Evolutionary conservation across 345 rosid genomes (phyloP), one percentile per base, ranked within the genome.

Genomic region (Brassica cretica): DNA sequence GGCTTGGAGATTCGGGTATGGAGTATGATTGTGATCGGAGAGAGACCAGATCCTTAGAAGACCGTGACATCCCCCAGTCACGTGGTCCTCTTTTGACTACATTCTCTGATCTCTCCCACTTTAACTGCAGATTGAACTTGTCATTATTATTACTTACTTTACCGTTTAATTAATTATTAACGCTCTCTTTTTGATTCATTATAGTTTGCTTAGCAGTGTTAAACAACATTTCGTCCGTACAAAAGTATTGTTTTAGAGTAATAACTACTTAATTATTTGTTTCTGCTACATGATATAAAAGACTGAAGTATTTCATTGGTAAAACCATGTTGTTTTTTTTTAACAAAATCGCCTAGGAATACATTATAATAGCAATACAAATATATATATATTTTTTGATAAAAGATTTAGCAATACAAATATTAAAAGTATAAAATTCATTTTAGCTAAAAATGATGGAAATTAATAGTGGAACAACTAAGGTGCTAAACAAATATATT

Each of bases 71-170:
- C 64, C 68, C 60, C 70, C 72, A 75, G 64, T 80, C 80, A 76
- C 80, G 77, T 80, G 80, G 76, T 33, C 76, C 80, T 75, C 76
- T 75, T 80, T 80, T 80, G 83, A 80, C 83, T 74, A 74, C 66
- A 14, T 29, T 71, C 70, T n/a, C 80, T 33, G 56, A 49, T 49
- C 74, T 33, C 49, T 21, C 32, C 18, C 16, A 59, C 67, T 71
- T 77, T 71, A 71, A 71, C 66, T 70, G 80, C 59, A 77, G 46
- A 59, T 71, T 59, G 73, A 66, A 78, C 76, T 71, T 66, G 64
- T 68, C 70, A 60, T 51, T 72, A 66, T 39, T 32, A 46, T 56
- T 67, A 66, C 37, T n/a, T 49, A 8, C 56, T 72, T 29, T 44
- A 27, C 69, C 21, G 14, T 72, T 59, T 12, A 63, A 14, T 59